Evolutionary conservation across 1,139 yeast species (phyloP).

Genomic region (Geotrichum candidum): DNA sequence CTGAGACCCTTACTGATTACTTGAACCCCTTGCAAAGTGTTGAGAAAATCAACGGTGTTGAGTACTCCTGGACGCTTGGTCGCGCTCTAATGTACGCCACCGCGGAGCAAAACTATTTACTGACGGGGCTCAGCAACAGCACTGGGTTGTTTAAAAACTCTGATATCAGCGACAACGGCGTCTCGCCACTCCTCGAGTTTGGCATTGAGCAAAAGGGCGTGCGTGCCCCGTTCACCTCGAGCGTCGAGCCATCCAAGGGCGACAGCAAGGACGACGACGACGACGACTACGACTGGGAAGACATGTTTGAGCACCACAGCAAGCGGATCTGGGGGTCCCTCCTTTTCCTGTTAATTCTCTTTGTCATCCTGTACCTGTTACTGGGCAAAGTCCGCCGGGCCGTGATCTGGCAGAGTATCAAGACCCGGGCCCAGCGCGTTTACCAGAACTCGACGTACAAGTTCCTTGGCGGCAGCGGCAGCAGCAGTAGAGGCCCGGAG

Average conservation of each 20-base stretch:
- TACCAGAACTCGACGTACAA: background rate
- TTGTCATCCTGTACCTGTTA: slow-evolving; percentile 44
- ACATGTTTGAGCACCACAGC: slow-evolving; percentile 35
- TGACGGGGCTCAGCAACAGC: slow-evolving; percentile 35
- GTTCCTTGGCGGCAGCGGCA: slow-evolving; percentile 16
- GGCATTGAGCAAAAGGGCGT: background rate
- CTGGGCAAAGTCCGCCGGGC: slow-evolving; percentile 41
- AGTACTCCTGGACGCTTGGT: slow-evolving; percentile 81
- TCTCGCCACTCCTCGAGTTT: slow-evolving; percentile 18
- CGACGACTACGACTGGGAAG: slow-evolving; percentile 34
- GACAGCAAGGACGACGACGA: slow-evolving; percentile 20
- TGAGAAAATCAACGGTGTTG: slow-evolving; percentile 56
- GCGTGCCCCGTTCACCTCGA: slow-evolving; percentile 6
- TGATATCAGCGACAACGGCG: slow-evolving; percentile 37
- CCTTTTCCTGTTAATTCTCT: slow-evolving; percentile 42
- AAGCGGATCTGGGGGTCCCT: slow-evolving; percentile 54
- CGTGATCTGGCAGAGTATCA: slow-evolving; percentile 28
- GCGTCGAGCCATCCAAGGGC: background rate
- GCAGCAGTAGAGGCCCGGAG: slow-evolving; percentile 6
- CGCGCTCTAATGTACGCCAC: slow-evolving; percentile 61
- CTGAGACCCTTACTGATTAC: slow-evolving; percentile 24
- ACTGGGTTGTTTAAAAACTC: slow-evolving; percentile 38
- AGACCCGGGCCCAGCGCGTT: slow-evolving; percentile 17
- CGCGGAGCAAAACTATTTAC: slow-evolving; percentile 36
- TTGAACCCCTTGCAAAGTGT: slow-evolving; percentile 52